Evolutionary conservation across 164 flowering plant species (phyloP).

Genomic region (Saururus chinensis): DNA sequence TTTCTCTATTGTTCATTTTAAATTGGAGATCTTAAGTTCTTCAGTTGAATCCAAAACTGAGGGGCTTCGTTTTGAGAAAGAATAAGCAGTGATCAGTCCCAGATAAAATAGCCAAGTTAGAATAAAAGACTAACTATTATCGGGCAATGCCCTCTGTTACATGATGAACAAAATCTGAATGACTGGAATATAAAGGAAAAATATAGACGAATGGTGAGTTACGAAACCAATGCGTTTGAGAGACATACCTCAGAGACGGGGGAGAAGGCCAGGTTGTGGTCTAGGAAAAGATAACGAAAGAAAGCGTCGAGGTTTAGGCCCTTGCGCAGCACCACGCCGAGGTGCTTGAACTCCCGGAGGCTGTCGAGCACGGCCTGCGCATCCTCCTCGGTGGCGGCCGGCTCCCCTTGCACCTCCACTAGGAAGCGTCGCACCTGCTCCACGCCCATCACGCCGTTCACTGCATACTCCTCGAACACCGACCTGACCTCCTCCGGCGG

Average conservation of each 20-base stretch:
- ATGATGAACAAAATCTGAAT: too few relatives aligned
- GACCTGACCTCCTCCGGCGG: slow-evolving; percentile 61
- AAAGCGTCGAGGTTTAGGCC: slow-evolving; percentile 27
- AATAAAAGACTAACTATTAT: too few relatives aligned
- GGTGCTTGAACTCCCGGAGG: slow-evolving; percentile 27
- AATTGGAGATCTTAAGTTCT: too few relatives aligned
- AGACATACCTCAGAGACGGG: slow-evolving; percentile 13
- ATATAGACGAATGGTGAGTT: background rate
- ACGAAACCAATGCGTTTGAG: background rate
- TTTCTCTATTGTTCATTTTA: too few relatives aligned
- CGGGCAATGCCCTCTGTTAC: too few relatives aligned
- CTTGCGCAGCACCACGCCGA: slow-evolving; percentile 17
- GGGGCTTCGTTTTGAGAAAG: too few relatives aligned
- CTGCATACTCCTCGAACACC: slow-evolving; percentile 51
- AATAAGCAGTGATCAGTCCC: too few relatives aligned
- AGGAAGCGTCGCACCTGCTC: slow-evolving; percentile 59
- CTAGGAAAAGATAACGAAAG: slow-evolving; percentile 26
- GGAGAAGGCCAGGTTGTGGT: slow-evolving; percentile 25
- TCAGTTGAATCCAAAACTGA: too few relatives aligned
- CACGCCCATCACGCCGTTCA: slow-evolving; percentile 52
- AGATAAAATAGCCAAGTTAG: too few relatives aligned
- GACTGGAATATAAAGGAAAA: too few relatives aligned
- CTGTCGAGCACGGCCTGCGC: slow-evolving; percentile 52
- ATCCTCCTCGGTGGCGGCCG: slow-evolving; percentile 38
- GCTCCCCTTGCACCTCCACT: slow-evolving; percentile 51